Conservation (phyloP, 257 asterid genomes). For the Rehmannia glutinosa region DNA sequence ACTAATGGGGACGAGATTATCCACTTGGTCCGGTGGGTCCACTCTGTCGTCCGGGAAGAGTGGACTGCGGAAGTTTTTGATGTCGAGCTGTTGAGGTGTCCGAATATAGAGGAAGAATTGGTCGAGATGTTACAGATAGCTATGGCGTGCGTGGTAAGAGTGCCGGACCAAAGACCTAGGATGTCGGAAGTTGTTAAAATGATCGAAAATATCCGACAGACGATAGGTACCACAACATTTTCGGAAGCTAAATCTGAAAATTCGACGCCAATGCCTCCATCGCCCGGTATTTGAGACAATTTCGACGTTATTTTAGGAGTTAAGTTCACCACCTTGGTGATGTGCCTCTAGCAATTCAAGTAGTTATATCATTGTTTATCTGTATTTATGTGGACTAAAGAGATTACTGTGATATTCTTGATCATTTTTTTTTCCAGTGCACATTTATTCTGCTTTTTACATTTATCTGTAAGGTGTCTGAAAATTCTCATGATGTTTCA, state of each 20-base stretch:
- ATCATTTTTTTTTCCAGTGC: background rate
- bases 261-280: conserved; percentile 24
- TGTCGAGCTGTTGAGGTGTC: conserved; percentile 55
- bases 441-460: too few relatives aligned
- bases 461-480: too few relatives aligned
- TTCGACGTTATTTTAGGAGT: background rate
- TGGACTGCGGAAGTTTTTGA: conserved; percentile 94
- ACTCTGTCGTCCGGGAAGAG: conserved; percentile 82
- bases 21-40: conserved; percentile 79
- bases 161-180: conserved; percentile 67
- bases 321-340: conserved; percentile 41
- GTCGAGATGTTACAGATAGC: conserved; percentile 77
- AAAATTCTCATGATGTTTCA: too few relatives aligned
- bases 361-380: background rate
- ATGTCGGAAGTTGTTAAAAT: conserved; percentile 55
- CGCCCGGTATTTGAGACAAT: conserved; percentile 24
- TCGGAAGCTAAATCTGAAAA: conserved; percentile 33
- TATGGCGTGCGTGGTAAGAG: conserved; percentile 63
- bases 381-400: conserved; percentile 15
- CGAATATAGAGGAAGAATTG: conserved; percentile 72
- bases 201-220: conserved; percentile 44
- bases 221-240: conserved; percentile 7
- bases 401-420: conserved; percentile 18
- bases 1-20: conserved; percentile 58
- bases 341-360: background rate